Percentiles rank a stretch among this genome's conserved stretches.
phyloP scores from a whole-genome alignment of 1,284 basidiomycete genomes.

The Microbotryum saponariae region DNA sequence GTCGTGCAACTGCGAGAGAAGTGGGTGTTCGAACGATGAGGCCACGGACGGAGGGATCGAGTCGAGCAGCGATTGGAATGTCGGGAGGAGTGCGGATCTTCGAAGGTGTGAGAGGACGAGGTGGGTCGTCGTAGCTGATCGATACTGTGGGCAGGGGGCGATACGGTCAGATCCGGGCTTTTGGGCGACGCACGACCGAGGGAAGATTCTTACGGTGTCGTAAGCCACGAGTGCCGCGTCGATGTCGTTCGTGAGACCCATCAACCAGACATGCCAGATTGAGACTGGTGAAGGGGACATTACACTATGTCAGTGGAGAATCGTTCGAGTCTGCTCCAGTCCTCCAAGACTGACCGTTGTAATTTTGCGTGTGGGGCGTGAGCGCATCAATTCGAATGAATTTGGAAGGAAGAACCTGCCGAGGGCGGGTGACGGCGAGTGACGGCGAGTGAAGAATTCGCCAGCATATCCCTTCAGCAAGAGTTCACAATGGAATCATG shows the following conservation, averaged over 20 bases:
- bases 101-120: conserved; percentile 42
- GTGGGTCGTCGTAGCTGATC: conserved; percentile 33
- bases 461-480: not conserved
- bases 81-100: conserved; percentile 30
- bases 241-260: not conserved
- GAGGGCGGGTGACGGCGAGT: too few relatives aligned
- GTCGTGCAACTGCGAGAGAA: conserved; percentile 37
- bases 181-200: not conserved
- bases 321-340: too few relatives aligned
- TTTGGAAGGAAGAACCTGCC: conserved; percentile 25
- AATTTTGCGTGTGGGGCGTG: conserved; percentile 38
- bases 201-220: not conserved
- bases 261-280: conserved; percentile 31
- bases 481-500: not conserved
- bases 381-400: conserved; percentile 41
- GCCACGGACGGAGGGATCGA: conserved; percentile 1
- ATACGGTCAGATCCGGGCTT: not conserved
- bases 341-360: conserved; percentile 29
- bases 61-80: conserved; percentile 30
- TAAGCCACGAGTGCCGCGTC: not conserved
- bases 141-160: conserved; percentile 25
- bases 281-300: too few relatives aligned
- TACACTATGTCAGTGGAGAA: too few relatives aligned
- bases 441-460: too few relatives aligned
- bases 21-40: conserved; percentile 37